Evolutionary conservation across 2,329 filamentous ascomycete species (phyloP).

Genomic region (Rhynchosporium secalis): DNA sequence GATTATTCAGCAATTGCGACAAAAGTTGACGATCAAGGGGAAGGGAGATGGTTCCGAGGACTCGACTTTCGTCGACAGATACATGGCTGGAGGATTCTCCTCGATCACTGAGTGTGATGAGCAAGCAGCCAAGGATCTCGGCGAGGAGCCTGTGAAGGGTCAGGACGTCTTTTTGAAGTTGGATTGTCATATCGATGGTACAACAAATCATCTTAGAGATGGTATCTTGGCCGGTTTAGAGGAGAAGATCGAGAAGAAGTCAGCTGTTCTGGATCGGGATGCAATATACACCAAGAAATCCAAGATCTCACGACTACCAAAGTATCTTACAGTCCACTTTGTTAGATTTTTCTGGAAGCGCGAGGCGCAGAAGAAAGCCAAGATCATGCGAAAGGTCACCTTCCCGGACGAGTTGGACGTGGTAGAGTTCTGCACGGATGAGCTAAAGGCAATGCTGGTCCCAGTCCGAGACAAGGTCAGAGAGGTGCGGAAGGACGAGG

Average conservation of each 20-base stretch:
- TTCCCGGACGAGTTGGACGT: constrained; percentile 93
- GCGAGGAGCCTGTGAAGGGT: constrained; percentile 66
- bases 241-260: constrained; percentile 90
- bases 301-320: constrained; percentile 85
- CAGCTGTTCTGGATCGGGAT: constrained; percentile 73
- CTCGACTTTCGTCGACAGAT: constrained; percentile 82
- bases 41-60: constrained; percentile 54
- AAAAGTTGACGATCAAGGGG: constrained; percentile 70
- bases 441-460: constrained; percentile 76
- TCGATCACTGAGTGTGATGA: constrained; percentile 84
- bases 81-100: constrained; percentile 80
- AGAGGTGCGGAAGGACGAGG: constrained; percentile 90
- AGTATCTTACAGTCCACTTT: constrained; percentile 96
- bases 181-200: constrained; percentile 88
- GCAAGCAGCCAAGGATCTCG: constrained; percentile 68
- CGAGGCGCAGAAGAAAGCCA: constrained; percentile 95
- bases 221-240: constrained; percentile 79
- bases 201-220: constrained; percentile 87
- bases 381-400: constrained; percentile 98
- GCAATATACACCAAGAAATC: constrained; percentile 87
- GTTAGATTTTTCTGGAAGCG: constrained; percentile 98
- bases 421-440: constrained; percentile 93
- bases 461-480: constrained; percentile 96
- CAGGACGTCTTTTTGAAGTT: constrained; percentile 86
- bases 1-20: constrained; percentile 79